Conservation (phyloP, 2,329 filamentous ascomycete genomes). For the Dactylellina haptotyla region DNA sequence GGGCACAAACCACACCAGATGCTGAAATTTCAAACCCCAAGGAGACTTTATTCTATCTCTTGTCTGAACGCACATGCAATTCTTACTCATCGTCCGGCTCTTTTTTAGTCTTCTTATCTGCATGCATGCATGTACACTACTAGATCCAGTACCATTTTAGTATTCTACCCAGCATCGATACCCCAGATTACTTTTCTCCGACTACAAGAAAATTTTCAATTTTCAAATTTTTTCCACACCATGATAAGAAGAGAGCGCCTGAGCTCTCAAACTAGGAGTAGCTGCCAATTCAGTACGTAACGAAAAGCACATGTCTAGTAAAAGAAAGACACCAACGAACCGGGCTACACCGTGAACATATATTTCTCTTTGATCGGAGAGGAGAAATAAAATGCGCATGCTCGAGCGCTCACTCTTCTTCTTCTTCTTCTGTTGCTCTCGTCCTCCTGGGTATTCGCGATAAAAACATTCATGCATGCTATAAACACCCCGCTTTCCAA, state of each 20-base stretch:
- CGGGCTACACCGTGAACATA: background rate
- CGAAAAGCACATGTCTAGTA: slow-evolving; percentile 32
- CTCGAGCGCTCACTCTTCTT: too few species aligned
- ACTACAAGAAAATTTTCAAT: background rate
- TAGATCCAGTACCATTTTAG: background rate
- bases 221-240: slow-evolving; percentile 11
- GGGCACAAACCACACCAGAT: too few species aligned
- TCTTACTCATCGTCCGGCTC: slow-evolving; percentile 16
- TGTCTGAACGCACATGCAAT: slow-evolving; percentile 3
- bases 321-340: slow-evolving; percentile 10
- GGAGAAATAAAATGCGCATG: too few species aligned
- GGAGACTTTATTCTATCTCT: too few species aligned
- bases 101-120: slow-evolving; percentile 37
- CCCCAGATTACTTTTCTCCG: slow-evolving; percentile 30
- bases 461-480: slow-evolving; percentile 11
- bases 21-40: too few species aligned
- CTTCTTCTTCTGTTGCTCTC: background rate
- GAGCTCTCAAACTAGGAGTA: slow-evolving; percentile 39
- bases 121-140: slow-evolving; percentile 9
- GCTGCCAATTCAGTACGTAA: slow-evolving; percentile 51
- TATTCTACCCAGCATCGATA: slow-evolving; percentile 28
- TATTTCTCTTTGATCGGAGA: background rate
- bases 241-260: slow-evolving; percentile 52
- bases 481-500: slow-evolving; percentile 27
- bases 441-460: slow-evolving; percentile 8